These are phyloP conservation scores for Puccinia coronata DNA, from an alignment of 1,284 basidiomycete species.

Conservation along the genomic window DNA sequence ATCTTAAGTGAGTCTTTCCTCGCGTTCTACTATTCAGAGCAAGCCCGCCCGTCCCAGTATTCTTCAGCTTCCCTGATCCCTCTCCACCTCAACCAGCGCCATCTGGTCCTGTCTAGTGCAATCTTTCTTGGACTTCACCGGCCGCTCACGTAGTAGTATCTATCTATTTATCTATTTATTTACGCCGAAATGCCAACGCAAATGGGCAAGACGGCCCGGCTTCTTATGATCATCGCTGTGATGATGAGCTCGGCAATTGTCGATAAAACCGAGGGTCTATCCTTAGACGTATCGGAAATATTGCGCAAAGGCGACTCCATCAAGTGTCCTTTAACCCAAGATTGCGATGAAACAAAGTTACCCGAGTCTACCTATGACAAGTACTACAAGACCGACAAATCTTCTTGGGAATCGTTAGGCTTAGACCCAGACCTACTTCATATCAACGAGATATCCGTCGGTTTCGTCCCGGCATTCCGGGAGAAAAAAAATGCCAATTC, in stretches of 20 bases:
- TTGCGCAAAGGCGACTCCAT: not conserved
- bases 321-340: not conserved
- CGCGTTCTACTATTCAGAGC: not conserved
- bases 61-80: not conserved
- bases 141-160: too few species aligned
- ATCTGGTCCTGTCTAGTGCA: not conserved
- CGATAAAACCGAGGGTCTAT: not conserved
- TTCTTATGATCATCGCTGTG: not conserved
- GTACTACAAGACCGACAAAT: constrained; percentile 13
- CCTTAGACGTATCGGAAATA: not conserved
- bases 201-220: not conserved
- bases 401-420: not conserved
- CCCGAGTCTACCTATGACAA: not conserved
- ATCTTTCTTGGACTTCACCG: not conserved
- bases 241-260: not conserved
- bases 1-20: not conserved
- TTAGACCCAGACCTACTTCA: constrained; percentile 17
- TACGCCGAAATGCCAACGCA: not conserved
- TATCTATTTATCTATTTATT: not conserved
- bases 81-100: not conserved
- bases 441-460: constrained; percentile 34
- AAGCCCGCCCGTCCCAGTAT: not conserved
- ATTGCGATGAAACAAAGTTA: not conserved
- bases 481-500: constrained; percentile 19
- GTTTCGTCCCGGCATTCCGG: constrained; percentile 29